Percentiles rank a stretch among this genome's conserved stretches.
Conservation (phyloP, 139 green algal species). For the Nannochloris sp. region DNA sequence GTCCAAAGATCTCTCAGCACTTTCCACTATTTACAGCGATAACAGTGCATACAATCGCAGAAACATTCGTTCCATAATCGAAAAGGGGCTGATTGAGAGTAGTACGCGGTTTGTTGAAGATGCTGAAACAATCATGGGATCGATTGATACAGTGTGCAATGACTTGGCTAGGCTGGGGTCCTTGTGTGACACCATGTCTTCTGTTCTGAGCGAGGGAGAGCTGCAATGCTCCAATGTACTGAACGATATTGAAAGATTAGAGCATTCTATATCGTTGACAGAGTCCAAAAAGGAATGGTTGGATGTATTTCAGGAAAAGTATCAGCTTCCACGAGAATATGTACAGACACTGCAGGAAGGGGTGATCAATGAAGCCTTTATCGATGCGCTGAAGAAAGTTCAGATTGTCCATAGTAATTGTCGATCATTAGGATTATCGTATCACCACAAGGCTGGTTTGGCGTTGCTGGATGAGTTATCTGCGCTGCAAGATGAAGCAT, state of each 20-base stretch:
- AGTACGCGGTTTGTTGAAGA: constrained; percentile 68
- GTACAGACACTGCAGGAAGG: constrained; percentile 39
- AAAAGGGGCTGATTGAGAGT: constrained; percentile 59
- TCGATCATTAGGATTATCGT: constrained; percentile 66
- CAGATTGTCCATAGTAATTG: constrained; percentile 90
- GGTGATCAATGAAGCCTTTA: constrained; percentile 71
- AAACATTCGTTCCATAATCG: constrained; percentile 57
- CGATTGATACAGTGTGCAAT: constrained; percentile 66
- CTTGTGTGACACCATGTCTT: constrained; percentile 49
- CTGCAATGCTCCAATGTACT: constrained; percentile 36
- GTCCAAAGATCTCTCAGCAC: constrained; percentile 50
- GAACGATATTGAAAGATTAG: constrained; percentile 44
- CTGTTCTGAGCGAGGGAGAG: constrained; percentile 28
- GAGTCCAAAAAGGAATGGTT: constrained; percentile 55
- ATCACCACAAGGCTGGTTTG: constrained; percentile 90
- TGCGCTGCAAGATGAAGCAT: constrained; percentile 82
- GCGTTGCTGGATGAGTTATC: constrained; percentile 98
- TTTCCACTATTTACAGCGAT: constrained; percentile 70
- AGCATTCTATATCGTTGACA: constrained; percentile 39
- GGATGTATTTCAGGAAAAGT: constrained; percentile 78
- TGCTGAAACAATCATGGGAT: constrained; percentile 54
- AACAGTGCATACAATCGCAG: constrained; percentile 52
- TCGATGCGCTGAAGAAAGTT: constrained; percentile 75
- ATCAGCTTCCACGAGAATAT: constrained; percentile 82
- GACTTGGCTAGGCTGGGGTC: constrained; percentile 60